Percentiles rank a stretch among this genome's conserved stretches.
Conservation (phyloP, 306 rosid genomes). For the Inga laurina region DNA sequence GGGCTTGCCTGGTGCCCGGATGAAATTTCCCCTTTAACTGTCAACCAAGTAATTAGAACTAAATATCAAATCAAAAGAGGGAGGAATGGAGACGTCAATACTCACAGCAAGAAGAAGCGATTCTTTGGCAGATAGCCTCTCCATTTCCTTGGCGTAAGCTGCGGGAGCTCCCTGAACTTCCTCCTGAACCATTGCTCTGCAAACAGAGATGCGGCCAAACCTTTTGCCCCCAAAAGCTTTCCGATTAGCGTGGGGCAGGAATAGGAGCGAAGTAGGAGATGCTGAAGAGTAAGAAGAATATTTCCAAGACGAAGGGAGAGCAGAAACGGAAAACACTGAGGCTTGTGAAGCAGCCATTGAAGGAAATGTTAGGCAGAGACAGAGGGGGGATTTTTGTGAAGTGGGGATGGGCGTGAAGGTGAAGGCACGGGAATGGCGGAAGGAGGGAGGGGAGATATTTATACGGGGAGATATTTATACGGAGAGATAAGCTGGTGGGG, state of each 20-base stretch:
- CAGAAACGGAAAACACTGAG: constrained; percentile 42
- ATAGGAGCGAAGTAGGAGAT: constrained; percentile 22
- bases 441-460: not conserved
- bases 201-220: constrained; percentile 22
- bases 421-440: not conserved
- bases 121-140: constrained; percentile 96
- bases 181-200: constrained; percentile 87
- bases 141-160: constrained; percentile 96
- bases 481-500: not conserved
- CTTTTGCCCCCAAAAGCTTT: constrained; percentile 14
- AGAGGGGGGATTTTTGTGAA: not conserved
- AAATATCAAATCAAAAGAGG: not conserved
- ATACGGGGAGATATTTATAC: not conserved
- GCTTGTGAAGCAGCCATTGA: constrained; percentile 54
- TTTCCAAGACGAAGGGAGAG: constrained; percentile 35
- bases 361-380: not conserved
- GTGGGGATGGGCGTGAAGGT: not conserved
- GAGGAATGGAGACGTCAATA: not conserved
- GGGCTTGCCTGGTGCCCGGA: too few species aligned
- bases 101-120: constrained; percentile 97
- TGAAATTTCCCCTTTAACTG: not conserved
- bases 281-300: constrained; percentile 21
- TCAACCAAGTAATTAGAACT: not conserved
- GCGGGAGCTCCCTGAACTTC: constrained; percentile 84
- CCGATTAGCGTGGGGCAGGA: constrained; percentile 11